These are phyloP conservation scores for Eucalyptus regnans DNA, from an alignment of 345 rosid genomes.

Conservation along the genomic window DNA sequence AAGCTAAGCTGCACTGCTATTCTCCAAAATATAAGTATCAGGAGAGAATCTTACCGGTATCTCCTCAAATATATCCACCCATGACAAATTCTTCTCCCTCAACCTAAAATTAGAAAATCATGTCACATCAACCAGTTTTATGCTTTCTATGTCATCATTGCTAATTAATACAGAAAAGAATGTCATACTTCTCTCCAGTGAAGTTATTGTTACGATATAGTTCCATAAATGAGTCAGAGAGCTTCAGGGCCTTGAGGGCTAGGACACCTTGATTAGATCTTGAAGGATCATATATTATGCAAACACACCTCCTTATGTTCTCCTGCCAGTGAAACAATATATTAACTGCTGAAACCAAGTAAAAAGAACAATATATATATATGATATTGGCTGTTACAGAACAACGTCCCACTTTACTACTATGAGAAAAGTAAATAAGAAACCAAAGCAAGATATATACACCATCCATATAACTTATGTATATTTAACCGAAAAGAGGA, in stretches of 20 bases:
- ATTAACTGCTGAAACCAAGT: not conserved
- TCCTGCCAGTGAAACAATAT: conserved; percentile 31
- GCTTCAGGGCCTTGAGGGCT: conserved; percentile 97
- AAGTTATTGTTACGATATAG: conserved; percentile 67
- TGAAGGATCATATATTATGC: conserved; percentile 97
- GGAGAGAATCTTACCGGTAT: conserved; percentile 70
- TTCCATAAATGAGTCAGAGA: conserved; percentile 97
- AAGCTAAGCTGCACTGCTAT: not conserved
- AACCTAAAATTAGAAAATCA: conserved; percentile 29
- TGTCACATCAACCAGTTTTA: not conserved
- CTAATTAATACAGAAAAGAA: not conserved
- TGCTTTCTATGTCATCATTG: not conserved
- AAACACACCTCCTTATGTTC: conserved; percentile 89
- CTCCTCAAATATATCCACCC: conserved; percentile 99
- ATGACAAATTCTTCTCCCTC: conserved; percentile 97
- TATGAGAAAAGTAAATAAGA: not conserved
- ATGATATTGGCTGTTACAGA: not conserved
- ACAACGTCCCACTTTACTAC: not conserved
- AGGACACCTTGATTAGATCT: conserved; percentile 78
- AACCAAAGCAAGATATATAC: not conserved
- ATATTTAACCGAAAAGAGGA: not conserved
- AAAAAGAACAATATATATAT: not conserved
- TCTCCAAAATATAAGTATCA: not conserved
- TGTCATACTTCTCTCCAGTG: conserved; percentile 86
- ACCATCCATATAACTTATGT: not conserved